Base-by-base conservation (phyloP, 164 flowering plant species). In the Protea cynaroides region DNA sequence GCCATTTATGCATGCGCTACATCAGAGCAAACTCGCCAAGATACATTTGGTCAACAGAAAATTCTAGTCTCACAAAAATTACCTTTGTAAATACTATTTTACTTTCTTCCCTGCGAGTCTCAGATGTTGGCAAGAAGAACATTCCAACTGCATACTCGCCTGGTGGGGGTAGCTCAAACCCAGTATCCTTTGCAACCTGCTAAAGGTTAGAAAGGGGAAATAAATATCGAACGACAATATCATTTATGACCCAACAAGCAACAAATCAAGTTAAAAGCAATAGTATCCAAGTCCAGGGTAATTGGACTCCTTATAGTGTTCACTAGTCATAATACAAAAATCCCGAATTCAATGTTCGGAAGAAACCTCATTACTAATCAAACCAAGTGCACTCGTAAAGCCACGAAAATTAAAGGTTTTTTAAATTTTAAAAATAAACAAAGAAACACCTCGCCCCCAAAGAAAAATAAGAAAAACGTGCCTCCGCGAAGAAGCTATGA, bases 111-210 rank as follows among this genome's bases (percentile, higher is more conserved):
- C 99, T 82, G 60, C 99, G 82, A 61, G 59, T 76, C n/a, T 87
- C 90, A 17, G 92, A 87, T 58, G 89, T 85, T 29, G 98, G 99
- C 90, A 95, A 74, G 73, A 84, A 95, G 59, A 92, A 80, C 97
- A 92, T 95, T 53, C 99, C 99, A 59, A 92, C 97, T 25, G 98
- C 99, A 74, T 92, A 95, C 72, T 88, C 80, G 21, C 96, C 98
- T 3, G 81, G 78, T 3, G 86, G 81, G 8, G 98, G 99, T 46
- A 95, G 78, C 70, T 86, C 83, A 82, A 92, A 86, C 18, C 98
- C 97, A 59, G 62, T 71, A 59, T 88, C 90, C 69, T 80, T 80
- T 6, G 87, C 79, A 62, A 77, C 94, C 99, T 95, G 77, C 74
- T 22, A 37, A 59, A 58, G 23, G 14, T 15, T 59, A 60, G 61